phyloP scores from a whole-genome alignment of 2,329 filamentous ascomycete genomes.

The Dactylonectria estremocensis region DNA sequence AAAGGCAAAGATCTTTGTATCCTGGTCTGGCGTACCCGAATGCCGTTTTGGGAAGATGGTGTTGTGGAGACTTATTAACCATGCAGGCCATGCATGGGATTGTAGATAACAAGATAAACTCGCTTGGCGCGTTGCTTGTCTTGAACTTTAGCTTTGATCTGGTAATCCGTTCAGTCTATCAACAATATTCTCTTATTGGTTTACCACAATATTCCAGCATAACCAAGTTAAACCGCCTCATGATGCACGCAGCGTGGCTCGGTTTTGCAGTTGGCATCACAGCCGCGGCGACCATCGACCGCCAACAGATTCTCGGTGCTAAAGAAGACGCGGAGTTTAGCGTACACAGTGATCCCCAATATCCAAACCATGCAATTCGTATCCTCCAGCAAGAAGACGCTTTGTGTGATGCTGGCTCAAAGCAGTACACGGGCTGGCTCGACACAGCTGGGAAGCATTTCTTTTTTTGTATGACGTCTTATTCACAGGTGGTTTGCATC shows the following conservation, averaged over 20 bases:
- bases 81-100: not conserved
- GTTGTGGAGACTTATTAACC: not conserved
- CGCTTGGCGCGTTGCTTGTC: not conserved
- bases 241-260: not conserved
- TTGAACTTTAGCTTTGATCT: not conserved
- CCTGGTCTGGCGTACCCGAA: not conserved
- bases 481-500: too few species aligned
- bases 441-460: constrained; percentile 37
- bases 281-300: not conserved
- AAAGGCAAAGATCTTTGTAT: not conserved
- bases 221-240: not conserved
- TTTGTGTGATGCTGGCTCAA: constrained; percentile 38
- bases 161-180: not conserved
- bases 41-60: constrained; percentile 1
- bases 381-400: constrained; percentile 36
- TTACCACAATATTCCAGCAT: not conserved
- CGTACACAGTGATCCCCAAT: not conserved
- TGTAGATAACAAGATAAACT: not conserved
- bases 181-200: not conserved
- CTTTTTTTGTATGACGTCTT: constrained; percentile 30
- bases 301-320: not conserved
- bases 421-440: constrained; percentile 42
- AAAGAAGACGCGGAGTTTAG: not conserved
- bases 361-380: constrained; percentile 36
- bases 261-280: not conserved